These are phyloP conservation scores for Thuja plicata DNA, from an alignment of 83 land plant species.

Conservation along the genomic window DNA sequence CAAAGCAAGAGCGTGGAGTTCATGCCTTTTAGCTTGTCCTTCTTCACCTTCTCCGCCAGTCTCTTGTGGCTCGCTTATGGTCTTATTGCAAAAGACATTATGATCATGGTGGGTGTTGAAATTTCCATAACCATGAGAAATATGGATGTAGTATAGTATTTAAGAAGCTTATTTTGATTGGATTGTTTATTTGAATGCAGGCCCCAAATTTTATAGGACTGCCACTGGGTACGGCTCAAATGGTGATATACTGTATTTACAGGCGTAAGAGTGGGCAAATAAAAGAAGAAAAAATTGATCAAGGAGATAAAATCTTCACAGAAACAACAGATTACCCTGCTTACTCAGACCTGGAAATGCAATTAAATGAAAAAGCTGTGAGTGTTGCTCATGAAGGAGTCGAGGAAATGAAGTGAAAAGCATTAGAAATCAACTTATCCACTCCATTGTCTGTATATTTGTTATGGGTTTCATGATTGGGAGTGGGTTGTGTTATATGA, in stretches of 20 bases:
- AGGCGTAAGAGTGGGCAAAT: slow-evolving; percentile 1
- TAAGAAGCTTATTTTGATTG: neutral
- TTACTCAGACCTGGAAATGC: neutral
- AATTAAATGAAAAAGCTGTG: neutral
- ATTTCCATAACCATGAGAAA: neutral
- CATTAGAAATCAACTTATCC: no score
- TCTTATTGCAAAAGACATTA: slow-evolving; percentile 23
- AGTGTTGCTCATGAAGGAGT: neutral
- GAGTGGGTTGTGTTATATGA: no score
- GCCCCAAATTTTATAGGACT: slow-evolving; percentile 28
- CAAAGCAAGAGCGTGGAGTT: slow-evolving; percentile 58
- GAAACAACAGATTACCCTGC: neutral
- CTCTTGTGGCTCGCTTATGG: slow-evolving; percentile 36
- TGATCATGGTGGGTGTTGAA: slow-evolving; percentile 23
- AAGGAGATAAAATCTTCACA: neutral
- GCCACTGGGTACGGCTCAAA: slow-evolving; percentile 24
- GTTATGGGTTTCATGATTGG: no score
- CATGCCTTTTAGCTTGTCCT: slow-evolving; percentile 56
- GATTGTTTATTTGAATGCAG: neutral
- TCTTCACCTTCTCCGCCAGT: slow-evolving; percentile 33
- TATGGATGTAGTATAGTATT: neutral
- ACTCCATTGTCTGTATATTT: no score
- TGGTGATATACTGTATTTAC: slow-evolving; percentile 28
- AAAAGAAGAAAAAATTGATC: neutral
- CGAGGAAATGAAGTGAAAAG: neutral